phyloP scores from a whole-genome alignment of 164 flowering plant genomes.

The Malania oleifera region DNA sequence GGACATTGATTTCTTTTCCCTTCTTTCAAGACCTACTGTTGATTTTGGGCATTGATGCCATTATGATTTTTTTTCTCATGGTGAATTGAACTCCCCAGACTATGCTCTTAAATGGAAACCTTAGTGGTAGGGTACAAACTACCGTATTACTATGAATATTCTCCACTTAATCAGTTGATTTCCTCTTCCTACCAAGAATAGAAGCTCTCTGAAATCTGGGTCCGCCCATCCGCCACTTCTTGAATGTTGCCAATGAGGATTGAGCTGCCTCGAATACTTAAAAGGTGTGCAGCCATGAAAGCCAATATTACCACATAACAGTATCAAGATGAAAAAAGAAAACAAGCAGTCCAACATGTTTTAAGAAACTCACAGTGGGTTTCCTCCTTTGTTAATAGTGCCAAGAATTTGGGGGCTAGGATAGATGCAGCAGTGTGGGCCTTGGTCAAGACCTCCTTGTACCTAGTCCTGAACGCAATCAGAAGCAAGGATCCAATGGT shows the following conservation, averaged over 20 bases:
- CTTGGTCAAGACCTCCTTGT: constrained; percentile 72
- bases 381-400: constrained; percentile 73
- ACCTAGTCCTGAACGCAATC: constrained; percentile 65
- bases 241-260: constrained; percentile 70
- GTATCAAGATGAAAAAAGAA: neutral
- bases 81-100: too few relatives aligned
- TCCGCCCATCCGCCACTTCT: constrained; percentile 89
- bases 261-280: constrained; percentile 83
- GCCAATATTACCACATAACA: neutral
- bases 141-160: too few relatives aligned
- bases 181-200: constrained; percentile 79
- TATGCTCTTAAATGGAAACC: too few relatives aligned
- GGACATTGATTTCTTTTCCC: too few relatives aligned
- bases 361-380: constrained; percentile 43
- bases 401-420: constrained; percentile 48
- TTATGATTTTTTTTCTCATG: too few relatives aligned
- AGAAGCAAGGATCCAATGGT: constrained; percentile 71
- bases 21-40: too few relatives aligned
- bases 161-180: constrained; percentile 35
- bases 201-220: constrained; percentile 80
- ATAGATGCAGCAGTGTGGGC: constrained; percentile 60
- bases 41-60: too few relatives aligned
- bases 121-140: too few relatives aligned
- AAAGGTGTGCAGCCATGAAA: constrained; percentile 8
- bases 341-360: neutral